Conservation (phyloP, 495 filamentous ascomycete genomes). For the Hypomontagnella submonticulosa region DNA sequence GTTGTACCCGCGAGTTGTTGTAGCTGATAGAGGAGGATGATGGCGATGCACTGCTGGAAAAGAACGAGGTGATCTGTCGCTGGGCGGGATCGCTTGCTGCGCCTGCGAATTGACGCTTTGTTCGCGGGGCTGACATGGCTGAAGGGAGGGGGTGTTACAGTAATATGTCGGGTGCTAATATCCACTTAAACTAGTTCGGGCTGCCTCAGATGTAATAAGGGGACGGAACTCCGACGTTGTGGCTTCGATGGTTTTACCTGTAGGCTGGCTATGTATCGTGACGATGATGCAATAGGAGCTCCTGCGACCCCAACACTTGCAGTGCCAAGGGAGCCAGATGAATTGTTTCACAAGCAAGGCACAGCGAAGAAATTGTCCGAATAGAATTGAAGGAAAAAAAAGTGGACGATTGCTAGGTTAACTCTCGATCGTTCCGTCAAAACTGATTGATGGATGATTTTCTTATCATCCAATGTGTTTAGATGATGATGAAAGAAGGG, state of each 20-base stretch:
- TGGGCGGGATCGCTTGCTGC: slow-evolving; percentile 61
- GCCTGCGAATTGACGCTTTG: slow-evolving; percentile 63
- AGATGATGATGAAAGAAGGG: slow-evolving; percentile 17
- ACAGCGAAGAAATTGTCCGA: background rate
- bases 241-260: slow-evolving; percentile 1
- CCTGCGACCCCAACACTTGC: background rate
- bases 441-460: background rate
- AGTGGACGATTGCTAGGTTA: background rate
- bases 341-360: background rate
- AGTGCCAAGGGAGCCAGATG: background rate
- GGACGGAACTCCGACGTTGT: slow-evolving; percentile 3
- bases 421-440: slow-evolving; percentile 3
- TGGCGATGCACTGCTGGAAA: slow-evolving; percentile 39
- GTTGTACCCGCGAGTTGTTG: slow-evolving; percentile 10
- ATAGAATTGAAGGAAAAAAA: background rate
- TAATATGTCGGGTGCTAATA: slow-evolving; percentile 37
- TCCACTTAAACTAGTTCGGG: slow-evolving; percentile 22
- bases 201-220: slow-evolving; percentile 30
- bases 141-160: slow-evolving; percentile 1
- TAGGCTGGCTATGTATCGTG: no score
- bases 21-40: slow-evolving; percentile 9
- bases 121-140: slow-evolving; percentile 57
- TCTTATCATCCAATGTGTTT: no score
- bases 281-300: slow-evolving; percentile 35
- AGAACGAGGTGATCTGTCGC: slow-evolving; percentile 63